These are phyloP conservation scores for Austroboletus eburneus DNA, from an alignment of 768 basidiomycete genomes.

Conservation along the genomic window DNA sequence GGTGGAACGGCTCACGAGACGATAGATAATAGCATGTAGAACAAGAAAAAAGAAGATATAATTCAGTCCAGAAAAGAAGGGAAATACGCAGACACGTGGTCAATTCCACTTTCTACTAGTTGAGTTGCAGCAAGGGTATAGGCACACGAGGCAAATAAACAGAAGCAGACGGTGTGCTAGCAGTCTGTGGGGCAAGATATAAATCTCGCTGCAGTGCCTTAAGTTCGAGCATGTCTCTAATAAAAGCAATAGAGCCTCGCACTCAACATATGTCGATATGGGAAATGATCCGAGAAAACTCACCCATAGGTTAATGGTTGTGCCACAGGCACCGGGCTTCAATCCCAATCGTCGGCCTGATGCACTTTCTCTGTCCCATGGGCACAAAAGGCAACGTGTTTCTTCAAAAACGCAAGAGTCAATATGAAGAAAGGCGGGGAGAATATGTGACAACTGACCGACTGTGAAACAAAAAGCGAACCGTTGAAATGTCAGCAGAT, in stretches of 20 bases:
- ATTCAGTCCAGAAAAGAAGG: too few relatives aligned
- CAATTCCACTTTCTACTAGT: too few relatives aligned
- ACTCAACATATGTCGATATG: neutral
- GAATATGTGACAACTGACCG: constrained; percentile 3
- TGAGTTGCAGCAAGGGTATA: constrained; percentile 57
- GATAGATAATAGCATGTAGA: too few relatives aligned
- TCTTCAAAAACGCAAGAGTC: constrained; percentile 23
- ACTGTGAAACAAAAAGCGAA: neutral
- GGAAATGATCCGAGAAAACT: constrained; percentile 28
- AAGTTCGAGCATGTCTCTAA: constrained; percentile 61
- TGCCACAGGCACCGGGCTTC: constrained; percentile 65
- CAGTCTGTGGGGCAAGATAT: constrained; percentile 48
- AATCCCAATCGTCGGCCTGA: constrained; percentile 75
- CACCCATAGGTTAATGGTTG: constrained; percentile 63
- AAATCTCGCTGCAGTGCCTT: constrained; percentile 65
- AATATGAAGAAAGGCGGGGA: neutral
- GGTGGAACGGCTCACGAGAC: too few relatives aligned
- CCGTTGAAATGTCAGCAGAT: neutral
- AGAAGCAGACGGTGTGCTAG: constrained; percentile 32
- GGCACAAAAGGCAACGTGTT: constrained; percentile 61
- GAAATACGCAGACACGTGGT: too few relatives aligned
- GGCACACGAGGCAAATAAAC: constrained; percentile 52
- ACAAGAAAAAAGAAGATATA: too few relatives aligned
- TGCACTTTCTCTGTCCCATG: constrained; percentile 54
- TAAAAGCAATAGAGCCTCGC: neutral